Conservation (phyloP, 78 protist species). For the Diacronema lutheri region DNA sequence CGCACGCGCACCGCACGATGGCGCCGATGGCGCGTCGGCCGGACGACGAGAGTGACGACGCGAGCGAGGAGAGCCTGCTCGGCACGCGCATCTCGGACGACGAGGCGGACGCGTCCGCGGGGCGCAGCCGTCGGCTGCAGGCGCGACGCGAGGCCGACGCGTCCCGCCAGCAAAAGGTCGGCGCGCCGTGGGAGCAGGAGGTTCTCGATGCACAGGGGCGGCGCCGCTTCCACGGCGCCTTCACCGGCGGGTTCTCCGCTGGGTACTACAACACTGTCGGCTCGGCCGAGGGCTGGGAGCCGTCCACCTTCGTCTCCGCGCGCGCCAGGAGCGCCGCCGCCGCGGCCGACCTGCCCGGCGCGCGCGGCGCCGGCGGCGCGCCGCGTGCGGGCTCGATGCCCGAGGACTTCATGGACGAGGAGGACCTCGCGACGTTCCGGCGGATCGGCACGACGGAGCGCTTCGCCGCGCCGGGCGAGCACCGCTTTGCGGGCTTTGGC, state of each 20-base stretch:
- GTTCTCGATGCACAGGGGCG: slow-evolving; percentile 74
- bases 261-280: slow-evolving; percentile 95
- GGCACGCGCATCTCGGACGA: too few relatives aligned
- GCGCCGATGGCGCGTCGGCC: too few relatives aligned
- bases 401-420: slow-evolving; percentile 89
- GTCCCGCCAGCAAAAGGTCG: too few relatives aligned
- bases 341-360: not conserved
- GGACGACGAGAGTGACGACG: too few relatives aligned
- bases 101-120: too few relatives aligned
- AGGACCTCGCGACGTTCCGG: slow-evolving; percentile 52
- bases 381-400: too few relatives aligned
- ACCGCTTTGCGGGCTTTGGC: not conserved
- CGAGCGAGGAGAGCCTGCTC: too few relatives aligned
- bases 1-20: too few relatives aligned
- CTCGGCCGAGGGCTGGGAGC: slow-evolving; percentile 85
- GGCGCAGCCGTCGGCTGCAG: too few relatives aligned
- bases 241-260: slow-evolving; percentile 96
- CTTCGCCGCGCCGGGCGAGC: not conserved
- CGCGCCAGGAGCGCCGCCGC: slow-evolving; percentile 10
- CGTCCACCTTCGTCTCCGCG: slow-evolving; percentile 59
- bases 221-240: slow-evolving; percentile 93
- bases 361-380: too few relatives aligned
- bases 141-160: too few relatives aligned
- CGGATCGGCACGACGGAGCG: too few relatives aligned
- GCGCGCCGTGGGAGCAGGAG: not conserved